phyloP scores from a whole-genome alignment of 345 rosid genomes.

The Crucihimalaya himalaica region DNA sequence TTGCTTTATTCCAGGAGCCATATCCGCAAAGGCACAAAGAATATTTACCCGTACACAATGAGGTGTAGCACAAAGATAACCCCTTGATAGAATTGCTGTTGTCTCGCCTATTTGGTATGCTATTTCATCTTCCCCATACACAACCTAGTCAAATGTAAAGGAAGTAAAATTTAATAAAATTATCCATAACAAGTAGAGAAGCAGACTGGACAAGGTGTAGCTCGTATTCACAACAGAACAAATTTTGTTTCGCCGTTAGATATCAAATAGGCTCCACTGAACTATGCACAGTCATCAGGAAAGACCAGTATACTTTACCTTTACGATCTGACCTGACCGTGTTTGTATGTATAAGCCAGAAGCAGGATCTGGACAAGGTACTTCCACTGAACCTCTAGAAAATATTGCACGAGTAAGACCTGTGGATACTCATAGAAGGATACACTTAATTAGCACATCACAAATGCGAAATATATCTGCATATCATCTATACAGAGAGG shows the following conservation, averaged over 20 bases:
- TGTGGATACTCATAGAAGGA: slow-evolving; percentile 42
- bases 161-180: background rate
- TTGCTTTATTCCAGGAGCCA: background rate
- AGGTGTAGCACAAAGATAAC: slow-evolving; percentile 95
- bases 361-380: slow-evolving; percentile 78
- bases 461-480: background rate
- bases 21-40: background rate
- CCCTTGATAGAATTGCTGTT: slow-evolving; percentile 67
- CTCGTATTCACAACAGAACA: background rate
- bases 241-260: background rate
- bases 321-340: slow-evolving; percentile 73
- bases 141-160: slow-evolving; percentile 52
- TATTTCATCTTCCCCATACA: slow-evolving; percentile 79
- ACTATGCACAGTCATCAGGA: slow-evolving; percentile 9
- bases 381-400: slow-evolving; percentile 67
- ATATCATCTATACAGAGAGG: background rate
- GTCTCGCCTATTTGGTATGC: slow-evolving; percentile 99
- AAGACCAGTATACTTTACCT: slow-evolving; percentile 49
- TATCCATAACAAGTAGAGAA: background rate
- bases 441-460: background rate
- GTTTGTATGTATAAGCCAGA: slow-evolving; percentile 91
- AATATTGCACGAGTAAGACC: slow-evolving; percentile 92
- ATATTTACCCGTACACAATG: slow-evolving; percentile 79
- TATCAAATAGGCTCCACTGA: background rate
- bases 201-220: slow-evolving; percentile 8